These are phyloP conservation scores for Daldinia concentrica DNA, from an alignment of 495 filamentous ascomycete genomes.

Conservation along the genomic window DNA sequence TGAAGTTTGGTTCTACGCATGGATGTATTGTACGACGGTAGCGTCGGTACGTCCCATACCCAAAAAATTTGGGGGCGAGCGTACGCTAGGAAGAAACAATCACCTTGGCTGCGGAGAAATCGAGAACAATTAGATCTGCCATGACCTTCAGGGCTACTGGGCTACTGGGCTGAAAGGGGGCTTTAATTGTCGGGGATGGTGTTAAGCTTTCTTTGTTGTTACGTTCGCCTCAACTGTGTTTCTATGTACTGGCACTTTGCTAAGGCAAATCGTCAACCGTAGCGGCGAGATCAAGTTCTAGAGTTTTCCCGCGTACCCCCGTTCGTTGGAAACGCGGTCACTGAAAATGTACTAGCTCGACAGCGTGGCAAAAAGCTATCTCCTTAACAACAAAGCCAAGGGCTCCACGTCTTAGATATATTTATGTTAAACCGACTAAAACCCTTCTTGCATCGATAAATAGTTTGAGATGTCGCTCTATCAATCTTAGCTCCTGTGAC, in stretches of 20 bases:
- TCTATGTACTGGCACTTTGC: not conserved
- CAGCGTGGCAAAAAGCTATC: conserved; percentile 7
- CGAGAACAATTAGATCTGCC: conserved; percentile 30
- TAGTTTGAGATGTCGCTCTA: conserved; percentile 3
- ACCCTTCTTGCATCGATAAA: conserved; percentile 26
- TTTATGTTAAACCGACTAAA: conserved; percentile 9
- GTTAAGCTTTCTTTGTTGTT: conserved; percentile 12
- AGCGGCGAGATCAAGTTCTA: not conserved
- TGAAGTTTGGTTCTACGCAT: conserved; percentile 29
- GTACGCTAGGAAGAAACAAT: conserved; percentile 23
- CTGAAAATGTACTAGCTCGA: conserved; percentile 2
- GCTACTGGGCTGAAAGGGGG: conserved; percentile 9
- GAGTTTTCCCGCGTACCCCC: not conserved
- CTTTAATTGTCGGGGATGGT: not conserved
- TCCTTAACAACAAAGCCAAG: conserved; percentile 5
- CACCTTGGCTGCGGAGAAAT: conserved; percentile 39
- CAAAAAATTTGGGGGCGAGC: conserved; percentile 9
- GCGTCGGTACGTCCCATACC: conserved; percentile 16
- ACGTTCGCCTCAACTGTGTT: conserved; percentile 1
- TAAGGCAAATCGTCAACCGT: not conserved
- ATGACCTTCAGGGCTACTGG: not conserved
- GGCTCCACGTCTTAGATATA: not conserved
- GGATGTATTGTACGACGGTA: conserved; percentile 22
- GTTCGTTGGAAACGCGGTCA: not conserved
- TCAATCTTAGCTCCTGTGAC: conserved; percentile 12